A percentile compares a stretch with the other conserved stretches of the same genome.
Evolutionary conservation across 176 grass and related monocot species (phyloP).

Genomic region (Melocanna baccifera): DNA sequence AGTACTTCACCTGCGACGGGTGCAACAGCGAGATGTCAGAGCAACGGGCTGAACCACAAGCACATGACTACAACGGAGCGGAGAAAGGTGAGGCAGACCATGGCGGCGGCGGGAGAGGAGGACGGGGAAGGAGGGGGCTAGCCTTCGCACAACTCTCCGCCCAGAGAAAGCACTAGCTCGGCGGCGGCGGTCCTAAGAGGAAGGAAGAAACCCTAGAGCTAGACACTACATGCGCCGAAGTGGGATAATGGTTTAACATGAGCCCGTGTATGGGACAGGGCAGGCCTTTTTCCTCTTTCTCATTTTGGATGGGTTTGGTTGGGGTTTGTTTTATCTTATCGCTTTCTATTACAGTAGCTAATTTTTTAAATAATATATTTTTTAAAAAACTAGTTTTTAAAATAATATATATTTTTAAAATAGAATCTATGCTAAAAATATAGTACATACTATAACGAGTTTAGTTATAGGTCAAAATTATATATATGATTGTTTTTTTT

Average conservation of each 20-base stretch:
- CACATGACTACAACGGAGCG: not conserved
- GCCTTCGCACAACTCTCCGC: slow-evolving; percentile 11
- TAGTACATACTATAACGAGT: no score
- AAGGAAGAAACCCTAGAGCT: slow-evolving; percentile 31
- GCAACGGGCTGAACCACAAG: not conserved
- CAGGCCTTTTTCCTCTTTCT: not conserved
- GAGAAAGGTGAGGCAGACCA: slow-evolving; percentile 21
- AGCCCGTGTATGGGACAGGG: not conserved
- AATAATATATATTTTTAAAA: no score
- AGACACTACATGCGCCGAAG: not conserved
- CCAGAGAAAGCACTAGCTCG: not conserved
- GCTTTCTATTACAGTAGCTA: no score
- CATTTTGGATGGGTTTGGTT: no score
- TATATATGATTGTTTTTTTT: no score
- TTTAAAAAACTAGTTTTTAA: no score
- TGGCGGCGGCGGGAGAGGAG: slow-evolving; percentile 29
- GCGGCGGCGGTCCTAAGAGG: slow-evolving; percentile 7
- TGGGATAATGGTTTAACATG: no score
- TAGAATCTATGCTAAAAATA: no score
- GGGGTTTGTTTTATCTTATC: no score
- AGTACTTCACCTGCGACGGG: slow-evolving; percentile 68
- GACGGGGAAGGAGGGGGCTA: not conserved
- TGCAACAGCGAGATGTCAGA: not conserved
- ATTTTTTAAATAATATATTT: no score
- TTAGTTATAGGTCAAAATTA: no score